A percentile compares a stretch with the other conserved stretches of the same genome.
Conservation (phyloP, 805 yeast species). For the Saccharomyces jurei region DNA sequence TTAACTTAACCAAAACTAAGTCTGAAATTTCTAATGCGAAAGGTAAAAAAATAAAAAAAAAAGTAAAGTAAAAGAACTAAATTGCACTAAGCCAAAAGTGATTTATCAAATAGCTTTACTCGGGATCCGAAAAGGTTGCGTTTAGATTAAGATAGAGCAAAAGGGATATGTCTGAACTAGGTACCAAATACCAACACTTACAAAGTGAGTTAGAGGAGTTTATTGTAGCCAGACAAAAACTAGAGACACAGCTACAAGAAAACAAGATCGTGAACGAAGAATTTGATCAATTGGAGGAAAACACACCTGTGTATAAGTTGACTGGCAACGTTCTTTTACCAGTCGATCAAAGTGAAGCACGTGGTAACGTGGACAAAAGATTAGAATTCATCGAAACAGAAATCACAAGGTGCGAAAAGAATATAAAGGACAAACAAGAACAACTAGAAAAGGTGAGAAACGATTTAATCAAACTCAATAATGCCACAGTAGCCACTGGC, state of each 20-base stretch:
- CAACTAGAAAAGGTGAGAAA: constrained; percentile 53
- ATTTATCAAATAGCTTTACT: not conserved
- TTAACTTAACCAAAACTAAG: not conserved
- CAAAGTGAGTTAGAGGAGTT: constrained; percentile 45
- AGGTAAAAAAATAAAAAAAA: not conserved
- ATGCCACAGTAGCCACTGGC: not conserved
- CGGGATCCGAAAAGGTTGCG: not conserved
- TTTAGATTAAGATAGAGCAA: not conserved
- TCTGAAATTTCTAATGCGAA: not conserved
- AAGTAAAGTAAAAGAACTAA: not conserved
- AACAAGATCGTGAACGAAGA: constrained; percentile 83
- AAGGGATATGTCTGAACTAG: constrained; percentile 15
- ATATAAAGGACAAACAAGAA: constrained; percentile 48
- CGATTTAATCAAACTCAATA: constrained; percentile 38
- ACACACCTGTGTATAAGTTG: constrained; percentile 74
- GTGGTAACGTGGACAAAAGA: constrained; percentile 76
- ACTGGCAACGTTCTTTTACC: constrained; percentile 91
- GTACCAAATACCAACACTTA: constrained; percentile 32
- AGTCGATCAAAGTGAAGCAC: constrained; percentile 78
- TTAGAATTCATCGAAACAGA: constrained; percentile 79
- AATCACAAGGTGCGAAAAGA: constrained; percentile 66
- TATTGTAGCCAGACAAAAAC: constrained; percentile 67
- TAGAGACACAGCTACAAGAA: constrained; percentile 93
- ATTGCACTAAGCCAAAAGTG: not conserved
- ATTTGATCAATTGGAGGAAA: constrained; percentile 55